Base-by-base conservation (phyloP, 2,329 filamentous ascomycete species). In the Delphinella strobiligena region DNA sequence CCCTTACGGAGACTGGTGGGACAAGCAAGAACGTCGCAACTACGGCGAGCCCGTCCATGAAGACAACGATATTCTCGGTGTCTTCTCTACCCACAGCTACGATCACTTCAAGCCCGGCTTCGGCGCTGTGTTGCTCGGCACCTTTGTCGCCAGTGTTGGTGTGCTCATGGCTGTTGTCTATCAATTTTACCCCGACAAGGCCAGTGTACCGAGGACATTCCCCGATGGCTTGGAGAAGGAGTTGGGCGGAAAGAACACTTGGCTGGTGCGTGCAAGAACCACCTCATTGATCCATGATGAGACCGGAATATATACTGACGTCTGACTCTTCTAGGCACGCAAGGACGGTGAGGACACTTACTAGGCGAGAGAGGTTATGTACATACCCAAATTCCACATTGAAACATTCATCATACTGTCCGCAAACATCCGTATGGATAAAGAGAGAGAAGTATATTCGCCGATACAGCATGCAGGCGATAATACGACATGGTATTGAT, bases 21-120 rank as follows among this genome's bases (percentile, higher is more conserved):
- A 98, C 66, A 82, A 87, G 63, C 91, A 98, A 67, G 91, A 96
- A 64, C 80, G 88, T 60, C 78, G 91, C 55, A 96, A 98, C 72
- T 96, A 84, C 60, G 88, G 88, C 63, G 93, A 98, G 64, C 85
- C 89, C 10, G 78, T 93, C 38, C 89, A 98, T 63, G 93, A 98
- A 64, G 91, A 98, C 62, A 82, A 95, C 63, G 93, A 98, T 61
- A 73, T 87, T 42, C 71, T 96, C 42, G 88, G 87, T 52, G 81
- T 94, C 48, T 89, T 98, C 65, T 82, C 84, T 37, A 78, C 86
- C 2, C 79, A 91, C 61, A 80, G 88, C 54, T 96, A 98, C 68
- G 91, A 79, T 41, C 89, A 91, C 71, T 74, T 76, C 55, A 80
- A 74, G 36, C 68, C 88, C 12, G 74, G 75, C 47, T 87, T 80